Base-by-base conservation (phyloP, 2,329 filamentous ascomycete genomes). In the Domatiomyces globalis region DNA sequence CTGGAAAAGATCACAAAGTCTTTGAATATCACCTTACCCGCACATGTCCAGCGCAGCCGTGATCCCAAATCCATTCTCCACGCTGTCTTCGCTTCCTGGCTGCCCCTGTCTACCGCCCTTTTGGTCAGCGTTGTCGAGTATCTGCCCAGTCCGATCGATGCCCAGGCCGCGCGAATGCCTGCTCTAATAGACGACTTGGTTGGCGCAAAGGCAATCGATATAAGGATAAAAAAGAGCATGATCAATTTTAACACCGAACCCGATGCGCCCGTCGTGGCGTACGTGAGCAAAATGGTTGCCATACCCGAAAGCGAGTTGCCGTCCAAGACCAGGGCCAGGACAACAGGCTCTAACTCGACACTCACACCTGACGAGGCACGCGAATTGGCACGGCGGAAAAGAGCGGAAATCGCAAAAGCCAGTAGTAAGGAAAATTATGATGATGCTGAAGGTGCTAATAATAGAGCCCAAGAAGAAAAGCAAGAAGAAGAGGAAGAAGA, bases 281-380 rank as follows among this genome's bases (percentile, higher is more conserved):
- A 95, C 59, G 86, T 98, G 54, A 96, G 90, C 70, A 98, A 98
- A 66, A 95, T 98, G 88, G 86, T 96, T 1, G 92, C 92, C 0
- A 77, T 98, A 10, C 90, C 88, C 0, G 87, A 94, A 63, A 95
- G 87, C 66, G 90, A 98, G 61, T 73, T 98, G 4, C 85, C 87
- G 0, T 80, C 90, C 49, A 95, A 95, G 66, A 94, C 84, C 66
- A 77, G 87, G 45, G 76, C 80, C 15, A 39, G 33, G 33, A 39
- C 4, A 39, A 10, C 33, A 39, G 33, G 33, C 27, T 46, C 56
- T 67, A 83, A 83, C 0, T 81, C 70, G 18, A 70, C 81, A 44
- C 76, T 96, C 62, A 94, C 80, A 42, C 84, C 87, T 1, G 92
- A 95, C 56, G 92, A 96, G 68, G 92, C 92, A 2, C 75, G 86